Evolutionary conservation across 2,329 filamentous ascomycete genomes (phyloP), one percentile per base, ranked within the genome.

Genomic region (Colletotrichum tanaceti): DNA sequence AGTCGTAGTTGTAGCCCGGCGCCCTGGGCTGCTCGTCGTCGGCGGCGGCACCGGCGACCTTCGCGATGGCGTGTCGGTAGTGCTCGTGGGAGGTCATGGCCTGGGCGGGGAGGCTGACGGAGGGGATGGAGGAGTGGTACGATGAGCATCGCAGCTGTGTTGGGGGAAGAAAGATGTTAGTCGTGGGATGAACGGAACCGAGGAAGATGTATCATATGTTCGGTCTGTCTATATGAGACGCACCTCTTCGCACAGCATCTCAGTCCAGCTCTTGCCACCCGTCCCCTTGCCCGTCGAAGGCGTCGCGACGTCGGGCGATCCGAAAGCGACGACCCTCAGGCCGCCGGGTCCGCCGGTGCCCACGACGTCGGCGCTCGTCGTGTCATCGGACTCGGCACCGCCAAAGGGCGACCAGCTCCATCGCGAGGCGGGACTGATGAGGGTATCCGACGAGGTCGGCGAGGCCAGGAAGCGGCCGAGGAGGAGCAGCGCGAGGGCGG

Each of bases 301-400:
- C 77, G 43, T 73, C 64, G 82, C 80, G n/a, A 84, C 76, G 65
- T 85, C 84, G 5, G 79, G 79, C 3, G 79, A 79, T 11, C 85
- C 85, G 72, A 87, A 87, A 6, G 85, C 83, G 10, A 87, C 84
- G 9, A 87, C 77, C 61, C 85, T 81, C 68, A 87, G 66, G 2
- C 81, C 77, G 7, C 77, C 77, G 4, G 70, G 74, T n/a, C 69
- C 35, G 9, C 67, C 65, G 41, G 72, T 69, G n/a, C 70, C 60
- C 11, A 68, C 58, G 14, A n/a, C n/a, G n/a, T n/a, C n/a, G n/a
- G 47, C 50, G 65, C 73, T 67, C 63, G 72, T 50, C 44, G 1
- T 47, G 73, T 67, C 63, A 72, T 50, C 44, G 1, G 38, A n/a
- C n/a, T n/a, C 18, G 2, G 58, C 71, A 22, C 53, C 47, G 68